Evolutionary conservation across 2,329 filamentous ascomycete genomes (phyloP).

Genomic region (Neopestalotiopsis clavispora): DNA sequence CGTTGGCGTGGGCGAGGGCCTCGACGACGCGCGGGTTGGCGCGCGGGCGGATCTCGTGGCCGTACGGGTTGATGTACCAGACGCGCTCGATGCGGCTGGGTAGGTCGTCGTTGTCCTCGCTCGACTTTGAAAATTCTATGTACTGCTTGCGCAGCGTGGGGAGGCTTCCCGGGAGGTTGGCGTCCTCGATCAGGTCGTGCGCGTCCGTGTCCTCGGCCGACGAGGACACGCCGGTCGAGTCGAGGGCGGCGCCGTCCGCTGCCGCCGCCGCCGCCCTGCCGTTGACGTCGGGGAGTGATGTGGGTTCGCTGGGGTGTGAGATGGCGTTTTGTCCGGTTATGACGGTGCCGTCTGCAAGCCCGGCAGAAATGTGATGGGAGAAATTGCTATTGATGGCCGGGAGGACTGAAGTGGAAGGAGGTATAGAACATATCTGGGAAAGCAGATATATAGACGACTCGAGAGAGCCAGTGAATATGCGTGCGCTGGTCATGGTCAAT

Average conservation of each 20-base stretch:
- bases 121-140: conserved; percentile 79
- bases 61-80: conserved; percentile 99
- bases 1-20: conserved; percentile 66
- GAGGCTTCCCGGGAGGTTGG: conserved; percentile 80
- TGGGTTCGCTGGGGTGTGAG: conserved; percentile 77
- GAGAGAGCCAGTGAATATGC: conserved; percentile 90
- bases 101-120: conserved; percentile 77
- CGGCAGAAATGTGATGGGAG: conserved; percentile 90
- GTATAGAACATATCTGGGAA: conserved; percentile 84
- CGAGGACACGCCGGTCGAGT: neutral
- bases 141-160: conserved; percentile 81
- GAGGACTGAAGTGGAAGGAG: conserved; percentile 76
- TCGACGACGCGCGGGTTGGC: conserved; percentile 82
- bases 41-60: conserved; percentile 88
- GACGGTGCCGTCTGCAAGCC: conserved; percentile 73
- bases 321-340: conserved; percentile 95
- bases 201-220: conserved; percentile 45
- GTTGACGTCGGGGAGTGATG: conserved; percentile 47
- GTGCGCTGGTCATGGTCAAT: conserved; percentile 51
- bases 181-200: conserved; percentile 76
- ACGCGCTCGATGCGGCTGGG: conserved; percentile 78
- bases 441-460: conserved; percentile 92
- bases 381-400: conserved; percentile 96
- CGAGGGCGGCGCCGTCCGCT: neutral
- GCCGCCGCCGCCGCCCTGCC: conserved; percentile 20